A percentile compares a stretch with the other conserved stretches of the same genome.
phyloP scores from a whole-genome alignment of 805 yeast genomes.

The Zygoascus ofunaensis region DNA sequence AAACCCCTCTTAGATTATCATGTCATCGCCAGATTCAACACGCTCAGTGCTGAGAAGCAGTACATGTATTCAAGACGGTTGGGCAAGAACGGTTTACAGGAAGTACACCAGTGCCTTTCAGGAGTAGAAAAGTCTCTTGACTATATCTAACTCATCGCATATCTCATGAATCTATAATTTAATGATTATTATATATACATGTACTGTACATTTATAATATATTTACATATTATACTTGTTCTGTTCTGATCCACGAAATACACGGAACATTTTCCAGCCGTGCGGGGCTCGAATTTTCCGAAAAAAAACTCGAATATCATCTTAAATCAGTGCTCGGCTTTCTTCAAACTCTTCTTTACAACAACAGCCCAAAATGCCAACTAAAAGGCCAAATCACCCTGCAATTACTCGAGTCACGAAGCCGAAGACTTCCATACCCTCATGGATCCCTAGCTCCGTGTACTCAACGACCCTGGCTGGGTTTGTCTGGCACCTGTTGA shows the following conservation, averaged over 20 bases:
- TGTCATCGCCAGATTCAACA: constrained; percentile 21
- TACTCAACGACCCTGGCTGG: neutral
- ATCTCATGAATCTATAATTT: too few relatives aligned
- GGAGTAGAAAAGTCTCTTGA: constrained; percentile 11
- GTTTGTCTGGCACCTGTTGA: neutral
- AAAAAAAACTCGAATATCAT: too few relatives aligned
- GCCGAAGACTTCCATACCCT: neutral
- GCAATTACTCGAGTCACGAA: neutral
- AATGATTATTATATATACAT: too few relatives aligned
- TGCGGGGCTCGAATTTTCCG: too few relatives aligned
- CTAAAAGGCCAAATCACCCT: neutral
- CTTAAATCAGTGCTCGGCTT: too few relatives aligned
- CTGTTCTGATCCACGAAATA: too few relatives aligned
- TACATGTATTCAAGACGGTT: constrained; percentile 21
- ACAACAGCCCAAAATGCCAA: neutral
- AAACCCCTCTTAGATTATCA: constrained; percentile 24
- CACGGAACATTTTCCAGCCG: too few relatives aligned
- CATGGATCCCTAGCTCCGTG: neutral
- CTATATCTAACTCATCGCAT: constrained; percentile 12
- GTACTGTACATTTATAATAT: too few relatives aligned
- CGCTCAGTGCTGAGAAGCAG: constrained; percentile 19
- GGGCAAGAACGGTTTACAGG: constrained; percentile 23
- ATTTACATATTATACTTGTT: too few relatives aligned
- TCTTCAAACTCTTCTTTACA: too few relatives aligned
- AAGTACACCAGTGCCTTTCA: constrained; percentile 17